phyloP scores from a whole-genome alignment of 192 early-diverging fungal species.

The Neocallimastix lanati region DNA sequence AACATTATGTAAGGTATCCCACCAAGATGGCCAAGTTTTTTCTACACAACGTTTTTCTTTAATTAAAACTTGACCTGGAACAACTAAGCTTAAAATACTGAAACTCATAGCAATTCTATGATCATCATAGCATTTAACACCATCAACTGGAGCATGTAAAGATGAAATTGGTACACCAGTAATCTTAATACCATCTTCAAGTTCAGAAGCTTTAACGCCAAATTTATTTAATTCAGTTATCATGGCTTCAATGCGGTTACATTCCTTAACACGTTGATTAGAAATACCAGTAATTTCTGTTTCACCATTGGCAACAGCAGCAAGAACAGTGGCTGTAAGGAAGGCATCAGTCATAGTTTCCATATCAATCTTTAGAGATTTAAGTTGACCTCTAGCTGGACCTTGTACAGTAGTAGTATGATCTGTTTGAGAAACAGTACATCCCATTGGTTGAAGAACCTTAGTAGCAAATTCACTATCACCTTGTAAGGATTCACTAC shows the following conservation, averaged over 20 bases:
- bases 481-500: slow-evolving; percentile 77
- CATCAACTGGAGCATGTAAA: slow-evolving; percentile 21
- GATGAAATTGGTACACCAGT: slow-evolving; percentile 27
- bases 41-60: slow-evolving; percentile 92
- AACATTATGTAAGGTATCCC: slow-evolving; percentile 76
- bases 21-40: slow-evolving; percentile 99
- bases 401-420: slow-evolving; percentile 79
- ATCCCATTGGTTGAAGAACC: slow-evolving; percentile 82
- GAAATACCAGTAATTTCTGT: slow-evolving; percentile 88
- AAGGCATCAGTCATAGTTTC: slow-evolving; percentile 99
- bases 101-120: slow-evolving; percentile 97
- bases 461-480: slow-evolving; percentile 80
- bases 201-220: slow-evolving; percentile 63
- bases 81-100: slow-evolving; percentile 59
- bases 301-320: slow-evolving; percentile 50
- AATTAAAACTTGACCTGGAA: slow-evolving; percentile 45
- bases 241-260: slow-evolving; percentile 93
- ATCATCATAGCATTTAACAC: slow-evolving; percentile 90
- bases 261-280: slow-evolving; percentile 96
- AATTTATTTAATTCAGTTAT: slow-evolving; percentile 77
- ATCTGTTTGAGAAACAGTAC: slow-evolving; percentile 70
- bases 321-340: slow-evolving; percentile 80
- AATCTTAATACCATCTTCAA: slow-evolving; percentile 81
- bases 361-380: slow-evolving; percentile 79
- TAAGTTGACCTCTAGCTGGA: slow-evolving; percentile 48